phyloP scores from a whole-genome alignment of 1,284 basidiomycete genomes.

The Psilocybe mexicana region DNA sequence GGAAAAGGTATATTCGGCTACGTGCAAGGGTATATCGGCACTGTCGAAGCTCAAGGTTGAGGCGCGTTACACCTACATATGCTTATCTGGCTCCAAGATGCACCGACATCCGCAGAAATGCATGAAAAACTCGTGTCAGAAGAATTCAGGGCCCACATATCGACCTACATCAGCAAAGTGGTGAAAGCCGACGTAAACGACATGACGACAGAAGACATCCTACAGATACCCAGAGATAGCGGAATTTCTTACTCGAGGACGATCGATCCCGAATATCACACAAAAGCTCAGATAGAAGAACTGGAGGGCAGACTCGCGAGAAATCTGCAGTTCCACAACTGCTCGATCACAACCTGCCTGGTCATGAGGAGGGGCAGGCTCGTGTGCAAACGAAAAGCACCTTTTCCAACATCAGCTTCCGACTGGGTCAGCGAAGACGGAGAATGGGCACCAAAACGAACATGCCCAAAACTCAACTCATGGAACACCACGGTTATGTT shows the following conservation, averaged over 20 bases:
- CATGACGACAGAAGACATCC: background rate
- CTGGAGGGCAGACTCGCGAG: background rate
- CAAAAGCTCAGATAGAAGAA: background rate
- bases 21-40: conserved; percentile 25
- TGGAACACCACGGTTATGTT: conserved; percentile 10
- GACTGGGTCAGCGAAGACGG: conserved; percentile 17
- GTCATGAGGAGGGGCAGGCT: background rate
- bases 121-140: conserved; percentile 21
- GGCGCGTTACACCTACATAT: conserved; percentile 26
- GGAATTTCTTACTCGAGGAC: background rate
- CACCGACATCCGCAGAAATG: conserved; percentile 30
- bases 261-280: background rate
- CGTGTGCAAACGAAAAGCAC: conserved; percentile 13
- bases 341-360: conserved; percentile 2
- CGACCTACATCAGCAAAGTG: conserved; percentile 5
- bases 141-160: conserved; percentile 7
- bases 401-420: background rate
- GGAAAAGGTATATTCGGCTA: conserved; percentile 21
- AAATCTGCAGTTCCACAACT: conserved; percentile 12
- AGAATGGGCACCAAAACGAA: conserved; percentile 26
- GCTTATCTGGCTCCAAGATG: conserved; percentile 19
- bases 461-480: conserved; percentile 26
- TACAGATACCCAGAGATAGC: background rate
- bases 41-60: conserved; percentile 28
- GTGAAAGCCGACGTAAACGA: background rate